phyloP scores from a whole-genome alignment of 176 grass and related monocot genomes.

The Musa schizocarpa region DNA sequence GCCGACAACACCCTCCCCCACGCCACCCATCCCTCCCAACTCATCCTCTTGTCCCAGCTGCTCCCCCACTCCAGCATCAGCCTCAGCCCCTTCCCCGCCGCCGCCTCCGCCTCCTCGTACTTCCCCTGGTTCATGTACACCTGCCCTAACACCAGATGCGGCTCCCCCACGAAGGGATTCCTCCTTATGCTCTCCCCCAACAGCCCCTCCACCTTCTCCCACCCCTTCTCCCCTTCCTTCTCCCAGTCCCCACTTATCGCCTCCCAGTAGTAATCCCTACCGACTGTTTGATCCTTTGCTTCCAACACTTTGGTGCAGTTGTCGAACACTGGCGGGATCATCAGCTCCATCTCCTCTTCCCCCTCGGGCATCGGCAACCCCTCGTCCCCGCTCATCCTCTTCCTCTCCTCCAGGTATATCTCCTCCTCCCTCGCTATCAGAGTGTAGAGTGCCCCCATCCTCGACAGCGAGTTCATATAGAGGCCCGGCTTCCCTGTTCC shows the following conservation, averaged over 20 bases:
- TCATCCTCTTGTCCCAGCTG: constrained; percentile 85
- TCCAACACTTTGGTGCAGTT: constrained; percentile 49
- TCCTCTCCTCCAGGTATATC: constrained; percentile 20
- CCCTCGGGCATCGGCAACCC: not conserved
- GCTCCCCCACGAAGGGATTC: constrained; percentile 78
- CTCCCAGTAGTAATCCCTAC: constrained; percentile 69
- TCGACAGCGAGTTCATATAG: constrained; percentile 56
- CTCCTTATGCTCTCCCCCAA: constrained; percentile 33
- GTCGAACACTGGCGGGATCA: constrained; percentile 52
- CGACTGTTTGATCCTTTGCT: constrained; percentile 35
- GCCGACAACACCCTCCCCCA: constrained; percentile 51
- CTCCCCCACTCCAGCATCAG: constrained; percentile 76
- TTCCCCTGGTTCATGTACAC: constrained; percentile 35
- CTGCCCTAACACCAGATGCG: constrained; percentile 51
- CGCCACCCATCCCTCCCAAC: constrained; percentile 73
- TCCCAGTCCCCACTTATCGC: constrained; percentile 15
- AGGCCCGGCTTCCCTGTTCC: constrained; percentile 61
- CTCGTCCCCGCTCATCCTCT: not conserved
- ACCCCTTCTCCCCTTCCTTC: not conserved
- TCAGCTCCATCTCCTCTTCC: constrained; percentile 35
- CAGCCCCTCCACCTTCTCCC: constrained; percentile 27
- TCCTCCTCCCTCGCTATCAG: constrained; percentile 47
- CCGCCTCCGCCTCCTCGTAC: constrained; percentile 38
- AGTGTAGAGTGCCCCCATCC: constrained; percentile 41
- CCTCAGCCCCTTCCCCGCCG: constrained; percentile 33